Conservation (phyloP, 2,329 filamentous ascomycete genomes). For the Calonectria pteridis region DNA sequence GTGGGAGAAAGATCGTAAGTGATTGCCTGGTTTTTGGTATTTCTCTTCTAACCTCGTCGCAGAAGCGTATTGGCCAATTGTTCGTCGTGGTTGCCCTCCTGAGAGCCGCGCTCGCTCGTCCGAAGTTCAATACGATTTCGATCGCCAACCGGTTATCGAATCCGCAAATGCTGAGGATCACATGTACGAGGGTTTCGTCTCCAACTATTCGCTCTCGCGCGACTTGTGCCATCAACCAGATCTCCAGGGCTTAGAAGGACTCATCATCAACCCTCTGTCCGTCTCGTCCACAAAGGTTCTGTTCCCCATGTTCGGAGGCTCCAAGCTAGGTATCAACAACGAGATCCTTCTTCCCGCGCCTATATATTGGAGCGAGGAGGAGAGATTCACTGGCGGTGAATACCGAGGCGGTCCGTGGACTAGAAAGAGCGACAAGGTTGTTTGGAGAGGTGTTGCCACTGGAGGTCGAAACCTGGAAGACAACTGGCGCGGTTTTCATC, state of each 20-base stretch:
- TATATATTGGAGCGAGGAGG: constrained; percentile 76
- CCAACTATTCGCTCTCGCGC: constrained; percentile 71
- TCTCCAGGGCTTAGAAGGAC: constrained; percentile 72
- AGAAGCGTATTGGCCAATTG: constrained; percentile 70
- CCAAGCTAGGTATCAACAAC: constrained; percentile 77
- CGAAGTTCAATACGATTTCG: constrained; percentile 58
- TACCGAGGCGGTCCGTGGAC: constrained; percentile 68
- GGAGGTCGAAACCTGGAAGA: constrained; percentile 69
- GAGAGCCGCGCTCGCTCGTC: constrained; percentile 69
- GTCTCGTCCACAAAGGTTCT: constrained; percentile 68
- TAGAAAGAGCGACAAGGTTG: constrained; percentile 64
- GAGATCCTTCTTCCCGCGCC: constrained; percentile 78
- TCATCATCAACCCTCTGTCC: constrained; percentile 72
- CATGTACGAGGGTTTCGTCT: constrained; percentile 68
- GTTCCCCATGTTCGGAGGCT: constrained; percentile 76
- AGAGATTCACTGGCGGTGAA: constrained; percentile 70
- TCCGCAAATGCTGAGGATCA: constrained; percentile 61
- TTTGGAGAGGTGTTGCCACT: constrained; percentile 78
- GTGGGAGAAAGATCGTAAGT: constrained; percentile 66
- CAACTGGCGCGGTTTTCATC: constrained; percentile 80
- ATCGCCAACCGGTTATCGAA: constrained; percentile 58
- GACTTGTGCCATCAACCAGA: constrained; percentile 77
- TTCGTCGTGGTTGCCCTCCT: constrained; percentile 71
- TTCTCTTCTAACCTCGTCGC: constrained; percentile 21
- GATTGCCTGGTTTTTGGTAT: background rate